These are phyloP conservation scores for Vararia minispora DNA, from an alignment of 768 basidiomycete genomes.

Conservation along the genomic window DNA sequence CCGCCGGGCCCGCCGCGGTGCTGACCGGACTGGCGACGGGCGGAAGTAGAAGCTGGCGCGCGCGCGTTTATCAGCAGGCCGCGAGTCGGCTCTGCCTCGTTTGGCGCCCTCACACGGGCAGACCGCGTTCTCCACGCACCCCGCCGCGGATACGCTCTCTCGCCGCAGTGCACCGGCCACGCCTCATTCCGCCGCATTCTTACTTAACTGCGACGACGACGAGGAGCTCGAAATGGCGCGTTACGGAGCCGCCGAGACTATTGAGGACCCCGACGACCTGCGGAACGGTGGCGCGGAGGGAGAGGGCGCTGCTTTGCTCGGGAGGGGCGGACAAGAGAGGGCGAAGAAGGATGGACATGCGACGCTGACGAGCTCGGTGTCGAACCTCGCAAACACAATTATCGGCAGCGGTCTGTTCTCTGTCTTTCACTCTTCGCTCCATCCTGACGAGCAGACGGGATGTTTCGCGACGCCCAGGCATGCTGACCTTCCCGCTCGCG, in stretches of 20 bases:
- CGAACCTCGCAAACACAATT: constrained; percentile 83
- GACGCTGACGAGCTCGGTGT: constrained; percentile 52
- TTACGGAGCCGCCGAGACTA: constrained; percentile 45
- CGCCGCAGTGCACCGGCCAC: too few species aligned
- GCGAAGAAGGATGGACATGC: constrained; percentile 52
- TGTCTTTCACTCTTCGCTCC: background rate
- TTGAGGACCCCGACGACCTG: constrained; percentile 19
- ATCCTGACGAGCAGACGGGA: background rate
- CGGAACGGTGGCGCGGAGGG: constrained; percentile 22
- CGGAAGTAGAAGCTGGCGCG: too few species aligned
- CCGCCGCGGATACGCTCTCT: too few species aligned
- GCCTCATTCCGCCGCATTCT: too few species aligned
- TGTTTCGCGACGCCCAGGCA: constrained; percentile 36
- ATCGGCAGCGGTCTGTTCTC: constrained; percentile 59
- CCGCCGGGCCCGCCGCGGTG: too few species aligned
- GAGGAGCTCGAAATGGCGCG: constrained; percentile 52
- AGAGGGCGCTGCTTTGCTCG: constrained; percentile 52
- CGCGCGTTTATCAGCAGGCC: too few species aligned
- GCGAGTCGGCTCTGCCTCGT: too few species aligned
- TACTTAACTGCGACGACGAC: too few species aligned
- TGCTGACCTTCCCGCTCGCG: constrained; percentile 84
- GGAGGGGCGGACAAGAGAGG: constrained; percentile 27
- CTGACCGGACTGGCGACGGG: too few species aligned
- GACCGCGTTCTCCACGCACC: too few species aligned
- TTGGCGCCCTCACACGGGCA: too few species aligned